Base-by-base conservation (phyloP, 1,139 yeast genomes). In the Candida tropicalis region DNA sequence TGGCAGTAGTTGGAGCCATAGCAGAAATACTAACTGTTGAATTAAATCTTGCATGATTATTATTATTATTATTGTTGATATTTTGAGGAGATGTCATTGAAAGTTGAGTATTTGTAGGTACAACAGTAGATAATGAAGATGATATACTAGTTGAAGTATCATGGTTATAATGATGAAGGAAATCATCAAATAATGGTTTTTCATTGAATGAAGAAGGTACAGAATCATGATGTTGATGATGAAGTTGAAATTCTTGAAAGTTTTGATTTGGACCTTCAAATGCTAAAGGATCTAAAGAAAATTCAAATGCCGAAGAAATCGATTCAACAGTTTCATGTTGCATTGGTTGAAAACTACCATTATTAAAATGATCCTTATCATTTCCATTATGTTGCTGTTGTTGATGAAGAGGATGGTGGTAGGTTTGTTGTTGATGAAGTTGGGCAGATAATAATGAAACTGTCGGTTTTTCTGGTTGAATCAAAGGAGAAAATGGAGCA, bases 251-350 rank as follows among this genome's bases (percentile, higher is more conserved):
- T 43, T 43, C 23, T 5, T 50, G 46, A 41, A 49, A 57, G 41
- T 58, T 60, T 34, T 53, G 55, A 41, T 51, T 51, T 20, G 70
- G 69, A 7, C 69, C 70, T 36, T 66, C 72, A 48, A 60, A 66
- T 2, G 70, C 70, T 39, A 65, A 54, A 6, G 69, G 69, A 39
- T 66, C 70, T 31, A 66, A 58, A 36, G 62, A 56, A 46, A 66
- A 66, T 27, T 62, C 60, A 50, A 60, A 62, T 11, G 50, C 39
- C 8, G 47, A 39, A 11, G 39, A 36, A n/a, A 18, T n/a, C 7
- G 40, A 28, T 13, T 31, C 38, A 18, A 40, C 41, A 15, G 33
- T 13, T 22, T 33, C 40, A 9, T 9, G n/a, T 9, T 23, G 56
- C 23, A 17, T 28, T 7, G 17, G 42, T 10, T 32, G 32, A 4